Conservation (phyloP, 2,329 filamentous ascomycete genomes). For the Akanthomyces uredinophilus region DNA sequence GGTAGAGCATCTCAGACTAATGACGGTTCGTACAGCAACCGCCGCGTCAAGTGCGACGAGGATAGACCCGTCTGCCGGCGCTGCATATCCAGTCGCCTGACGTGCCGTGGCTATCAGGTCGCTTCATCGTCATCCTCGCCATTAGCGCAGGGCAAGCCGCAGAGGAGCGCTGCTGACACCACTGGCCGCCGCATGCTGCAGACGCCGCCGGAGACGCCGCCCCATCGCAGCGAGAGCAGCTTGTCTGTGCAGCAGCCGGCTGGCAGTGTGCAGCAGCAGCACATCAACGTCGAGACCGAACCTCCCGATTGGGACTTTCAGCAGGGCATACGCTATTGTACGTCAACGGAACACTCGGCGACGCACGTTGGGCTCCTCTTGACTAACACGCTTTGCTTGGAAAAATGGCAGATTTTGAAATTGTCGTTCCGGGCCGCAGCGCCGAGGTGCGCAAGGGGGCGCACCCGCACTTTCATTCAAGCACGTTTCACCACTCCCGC, state of each 20-base stretch:
- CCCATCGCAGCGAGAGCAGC: neutral
- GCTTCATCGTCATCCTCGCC: neutral
- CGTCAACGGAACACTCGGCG: neutral
- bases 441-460: neutral
- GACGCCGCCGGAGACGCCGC: constrained; percentile 1
- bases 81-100: neutral
- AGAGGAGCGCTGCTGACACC: neutral
- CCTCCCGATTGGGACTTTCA: neutral
- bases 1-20: neutral
- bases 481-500: neutral
- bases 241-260: neutral
- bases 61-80: constrained; percentile 1
- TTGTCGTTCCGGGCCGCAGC: neutral
- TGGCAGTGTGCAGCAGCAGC: neutral
- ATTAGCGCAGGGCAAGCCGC: neutral
- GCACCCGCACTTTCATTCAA: neutral
- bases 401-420: neutral
- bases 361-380: neutral
- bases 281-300: neutral
- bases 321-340: neutral
- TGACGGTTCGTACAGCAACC: neutral
- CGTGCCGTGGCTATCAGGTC: neutral
- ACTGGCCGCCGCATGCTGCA: neutral
- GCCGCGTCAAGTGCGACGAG: constrained; percentile 1
- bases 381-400: neutral